A percentile compares a stretch with the other conserved stretches of the same genome.
Evolutionary conservation across 2,329 filamentous ascomycete species (phyloP).

Genomic region (Ceratocystis lukuohia): DNA sequence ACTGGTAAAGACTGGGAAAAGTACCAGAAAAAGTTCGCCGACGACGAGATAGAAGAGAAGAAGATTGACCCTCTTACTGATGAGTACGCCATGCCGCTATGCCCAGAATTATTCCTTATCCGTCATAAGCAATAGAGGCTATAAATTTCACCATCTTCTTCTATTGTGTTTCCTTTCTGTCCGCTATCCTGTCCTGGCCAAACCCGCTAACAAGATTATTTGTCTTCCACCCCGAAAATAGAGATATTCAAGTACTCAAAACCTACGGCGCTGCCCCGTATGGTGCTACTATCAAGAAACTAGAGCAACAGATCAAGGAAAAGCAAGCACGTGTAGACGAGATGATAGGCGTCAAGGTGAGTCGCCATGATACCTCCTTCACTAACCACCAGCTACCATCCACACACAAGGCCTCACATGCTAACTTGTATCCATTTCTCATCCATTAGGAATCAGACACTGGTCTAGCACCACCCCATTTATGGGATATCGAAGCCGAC

Average conservation of each 20-base stretch:
- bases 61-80: constrained; percentile 96
- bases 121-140: too few relatives aligned
- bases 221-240: constrained; percentile 30
- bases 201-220: neutral
- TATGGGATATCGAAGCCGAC: constrained; percentile 97
- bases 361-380: neutral
- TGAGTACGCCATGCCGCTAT: constrained; percentile 44
- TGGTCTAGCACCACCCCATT: constrained; percentile 89
- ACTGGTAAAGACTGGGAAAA: constrained; percentile 96
- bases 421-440: neutral
- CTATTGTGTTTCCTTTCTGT: too few relatives aligned
- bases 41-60: constrained; percentile 97
- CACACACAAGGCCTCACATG: neutral
- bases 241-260: constrained; percentile 98
- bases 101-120: too few relatives aligned
- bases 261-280: constrained; percentile 97
- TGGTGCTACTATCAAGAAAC: constrained; percentile 82
- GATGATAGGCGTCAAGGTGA: constrained; percentile 81
- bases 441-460: constrained; percentile 85
- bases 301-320: constrained; percentile 99
- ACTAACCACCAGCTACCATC: neutral
- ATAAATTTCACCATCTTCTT: too few relatives aligned
- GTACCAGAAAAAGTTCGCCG: constrained; percentile 92
- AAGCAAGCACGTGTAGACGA: constrained; percentile 97
- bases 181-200: too few relatives aligned